Evolutionary conservation across 129 eudicot species (phyloP), one percentile per base, ranked within the genome.

Genomic region (Tanacetum coccineum): DNA sequence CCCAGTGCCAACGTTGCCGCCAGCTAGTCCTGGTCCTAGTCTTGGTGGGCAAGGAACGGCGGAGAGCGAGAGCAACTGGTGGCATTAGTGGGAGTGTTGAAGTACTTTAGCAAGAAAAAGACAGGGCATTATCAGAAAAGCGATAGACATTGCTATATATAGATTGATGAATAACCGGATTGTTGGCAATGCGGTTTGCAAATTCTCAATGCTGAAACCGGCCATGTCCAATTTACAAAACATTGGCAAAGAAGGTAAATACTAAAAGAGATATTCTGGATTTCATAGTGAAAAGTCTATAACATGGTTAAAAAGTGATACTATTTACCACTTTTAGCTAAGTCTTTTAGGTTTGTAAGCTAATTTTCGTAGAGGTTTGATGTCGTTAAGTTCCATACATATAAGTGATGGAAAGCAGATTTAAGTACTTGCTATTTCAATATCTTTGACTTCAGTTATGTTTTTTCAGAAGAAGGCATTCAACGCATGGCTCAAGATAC

Each of bases 161-260:
- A 75, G 14, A n/a, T 26, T 82, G 48, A 55, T 74, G 83, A 70
- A 80, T 64, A 88, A 82, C 53, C 73, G 95, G 51, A n/a, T 58
- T 93, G 14, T 30, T 89, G n/a, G 68, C 98, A 93, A 65, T 93
- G 98, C 82, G 90, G 68, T 88, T 86, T 78, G 96, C 76, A 0
- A 93, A 93, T 77, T 96, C 98, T 36, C 75, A 81, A 67, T n/a
- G 86, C 87, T 18, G 82, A 84, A 59, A 67, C 79, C 22, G n/a
- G 53, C 87, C 56, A 67, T 66, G 80, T 56, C 74, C 40, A 30
- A 64, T 17, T 18, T 75, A n/a, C 21, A 83, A 81, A 60, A 71
- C 46, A 17, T 56, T 53, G 14, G 91, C 91, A 3, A n/a, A n/a
- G n/a, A 82, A 90, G 91, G 97, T 90, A 73, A 62, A 36, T 55